Evolutionary conservation across 2,329 filamentous ascomycete genomes (phyloP).

Genomic region (Cladophialophora yegresii): DNA sequence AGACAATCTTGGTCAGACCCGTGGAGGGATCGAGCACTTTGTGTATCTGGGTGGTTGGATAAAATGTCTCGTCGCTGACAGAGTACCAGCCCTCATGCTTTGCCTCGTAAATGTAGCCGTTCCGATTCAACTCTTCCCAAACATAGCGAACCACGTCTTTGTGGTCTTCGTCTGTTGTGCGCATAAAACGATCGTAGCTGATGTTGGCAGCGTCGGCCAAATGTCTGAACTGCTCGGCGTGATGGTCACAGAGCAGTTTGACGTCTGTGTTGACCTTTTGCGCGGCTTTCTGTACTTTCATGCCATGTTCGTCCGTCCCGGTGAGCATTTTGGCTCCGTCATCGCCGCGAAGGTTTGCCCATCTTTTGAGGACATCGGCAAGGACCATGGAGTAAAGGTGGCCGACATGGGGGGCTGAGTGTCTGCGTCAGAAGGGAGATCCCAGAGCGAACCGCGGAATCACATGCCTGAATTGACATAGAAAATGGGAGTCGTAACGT

Average conservation of each 20-base stretch:
- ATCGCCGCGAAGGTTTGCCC: conserved; percentile 74
- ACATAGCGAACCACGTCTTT: conserved; percentile 83
- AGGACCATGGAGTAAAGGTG: conserved; percentile 94
- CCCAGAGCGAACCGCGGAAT: not conserved
- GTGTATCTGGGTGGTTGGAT: conserved; percentile 74
- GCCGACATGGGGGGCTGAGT: conserved; percentile 84
- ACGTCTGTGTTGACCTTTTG: conserved; percentile 68
- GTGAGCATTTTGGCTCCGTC: conserved; percentile 72
- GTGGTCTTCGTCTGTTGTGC: conserved; percentile 83
- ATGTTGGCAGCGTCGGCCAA: conserved; percentile 71
- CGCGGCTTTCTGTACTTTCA: conserved; percentile 93
- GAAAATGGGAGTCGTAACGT: conserved; percentile 95
- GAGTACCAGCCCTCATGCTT: conserved; percentile 96
- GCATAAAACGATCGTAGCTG: conserved; percentile 81
- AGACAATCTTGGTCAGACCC: conserved; percentile 77
- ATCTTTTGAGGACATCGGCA: conserved; percentile 87
- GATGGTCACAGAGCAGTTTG: conserved; percentile 84
- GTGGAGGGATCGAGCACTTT: conserved; percentile 75
- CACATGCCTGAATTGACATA: conserved; percentile 89
- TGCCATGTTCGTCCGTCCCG: conserved; percentile 94
- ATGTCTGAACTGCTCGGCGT: conserved; percentile 61
- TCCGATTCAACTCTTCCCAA: conserved; percentile 77
- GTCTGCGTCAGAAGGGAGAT: conserved; percentile 8
- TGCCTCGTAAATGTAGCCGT: conserved; percentile 76
- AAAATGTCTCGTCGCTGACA: conserved; percentile 95